Conservation (phyloP, 2,329 filamentous ascomycete genomes). For the Aureobasidium sp. region DNA sequence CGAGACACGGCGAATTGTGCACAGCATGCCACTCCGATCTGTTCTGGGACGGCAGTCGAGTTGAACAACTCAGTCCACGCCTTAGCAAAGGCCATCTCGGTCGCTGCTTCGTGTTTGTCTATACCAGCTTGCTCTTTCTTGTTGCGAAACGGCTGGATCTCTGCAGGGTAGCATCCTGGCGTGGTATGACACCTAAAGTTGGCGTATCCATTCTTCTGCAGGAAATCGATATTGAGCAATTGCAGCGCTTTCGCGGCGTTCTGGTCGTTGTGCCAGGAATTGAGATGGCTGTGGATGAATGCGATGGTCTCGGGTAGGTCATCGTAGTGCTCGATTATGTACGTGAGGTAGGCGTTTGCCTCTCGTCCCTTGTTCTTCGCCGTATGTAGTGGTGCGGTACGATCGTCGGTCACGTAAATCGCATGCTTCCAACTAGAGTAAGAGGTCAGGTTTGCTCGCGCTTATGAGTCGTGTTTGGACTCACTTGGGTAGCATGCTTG, state of each 20-base stretch:
- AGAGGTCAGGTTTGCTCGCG: not conserved
- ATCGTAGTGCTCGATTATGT: constrained; percentile 40
- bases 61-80: constrained; percentile 45
- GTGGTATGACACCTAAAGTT: constrained; percentile 47
- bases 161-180: constrained; percentile 41
- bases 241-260: constrained; percentile 14
- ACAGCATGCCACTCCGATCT: constrained; percentile 46
- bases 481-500: constrained; percentile 38
- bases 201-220: constrained; percentile 44
- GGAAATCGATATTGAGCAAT: constrained; percentile 39
- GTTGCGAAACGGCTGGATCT: constrained; percentile 40
- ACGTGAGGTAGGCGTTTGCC: constrained; percentile 41
- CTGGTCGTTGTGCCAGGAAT: constrained; percentile 15
- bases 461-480: not conserved
- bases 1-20: constrained; percentile 48
- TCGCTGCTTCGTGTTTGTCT: constrained; percentile 31
- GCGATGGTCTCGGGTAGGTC: constrained; percentile 22
- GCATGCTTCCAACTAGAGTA: constrained; percentile 33
- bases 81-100: constrained; percentile 40
- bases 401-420: constrained; percentile 36
- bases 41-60: constrained; percentile 31
- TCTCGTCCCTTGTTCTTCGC: constrained; percentile 37
- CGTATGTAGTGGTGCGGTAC: constrained; percentile 18
- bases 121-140: constrained; percentile 16
- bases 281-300: constrained; percentile 25